Percentiles rank a stretch among this genome's conserved stretches.
These are phyloP conservation scores for Endocarpon pusillum DNA, from an alignment of 495 filamentous ascomycete genomes.

Conservation along the genomic window DNA sequence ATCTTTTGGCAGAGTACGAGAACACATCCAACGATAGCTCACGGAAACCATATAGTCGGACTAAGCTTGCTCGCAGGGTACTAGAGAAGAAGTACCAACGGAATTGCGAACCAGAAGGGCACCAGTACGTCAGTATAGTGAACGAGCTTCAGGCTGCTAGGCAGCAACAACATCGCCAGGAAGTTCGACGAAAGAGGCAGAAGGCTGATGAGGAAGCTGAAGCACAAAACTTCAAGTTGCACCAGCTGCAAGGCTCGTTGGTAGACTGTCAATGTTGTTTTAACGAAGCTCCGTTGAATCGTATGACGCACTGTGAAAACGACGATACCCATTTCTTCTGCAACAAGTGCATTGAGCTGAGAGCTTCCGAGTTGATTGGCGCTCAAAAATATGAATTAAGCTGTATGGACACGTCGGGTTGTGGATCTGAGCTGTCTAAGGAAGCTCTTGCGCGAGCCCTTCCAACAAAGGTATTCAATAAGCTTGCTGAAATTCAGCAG, in stretches of 20 bases:
- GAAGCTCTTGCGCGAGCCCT: conserved; percentile 37
- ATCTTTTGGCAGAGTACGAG: no score
- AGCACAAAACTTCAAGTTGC: conserved; percentile 27
- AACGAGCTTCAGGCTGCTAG: no score
- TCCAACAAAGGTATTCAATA: conserved; percentile 34
- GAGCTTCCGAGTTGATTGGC: conserved; percentile 52
- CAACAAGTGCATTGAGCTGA: conserved; percentile 39
- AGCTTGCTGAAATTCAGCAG: conserved; percentile 51
- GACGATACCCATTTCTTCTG: conserved; percentile 51
- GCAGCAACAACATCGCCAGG: no score
- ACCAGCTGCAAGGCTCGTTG: conserved; percentile 21
- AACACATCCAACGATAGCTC: no score
- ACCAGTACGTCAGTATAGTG: no score
- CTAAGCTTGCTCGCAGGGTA: no score
- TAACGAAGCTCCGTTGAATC: conserved; percentile 42
- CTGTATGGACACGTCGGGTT: conserved; percentile 36
- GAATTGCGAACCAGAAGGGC: no score
- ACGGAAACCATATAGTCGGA: no score
- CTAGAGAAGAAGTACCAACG: no score
- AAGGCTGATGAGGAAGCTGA: conserved; percentile 28
- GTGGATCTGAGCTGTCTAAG: conserved; percentile 30
- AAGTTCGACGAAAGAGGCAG: no score
- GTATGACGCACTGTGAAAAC: conserved; percentile 48
- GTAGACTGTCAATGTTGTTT: conserved; percentile 59
- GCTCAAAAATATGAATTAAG: conserved; percentile 39